A percentile compares a stretch with the other conserved stretches of the same genome.
Evolutionary conservation across 345 rosid genomes (phyloP).

Genomic region (Clausena lansium): DNA sequence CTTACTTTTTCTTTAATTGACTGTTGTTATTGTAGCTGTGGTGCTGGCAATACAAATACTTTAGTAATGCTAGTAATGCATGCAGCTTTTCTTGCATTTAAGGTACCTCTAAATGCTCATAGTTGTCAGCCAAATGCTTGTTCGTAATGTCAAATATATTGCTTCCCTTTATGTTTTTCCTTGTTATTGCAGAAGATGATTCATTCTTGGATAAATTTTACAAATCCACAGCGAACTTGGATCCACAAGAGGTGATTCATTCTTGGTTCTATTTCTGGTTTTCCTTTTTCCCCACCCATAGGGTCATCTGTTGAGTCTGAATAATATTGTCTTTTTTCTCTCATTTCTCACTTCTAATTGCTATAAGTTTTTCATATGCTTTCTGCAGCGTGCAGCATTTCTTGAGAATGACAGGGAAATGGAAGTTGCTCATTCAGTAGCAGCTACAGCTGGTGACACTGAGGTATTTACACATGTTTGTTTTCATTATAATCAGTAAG

Average conservation of each 20-base stretch:
- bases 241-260: conserved; percentile 52
- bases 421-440: conserved; percentile 90
- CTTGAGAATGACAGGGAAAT: conserved; percentile 79
- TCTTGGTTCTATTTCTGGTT: conserved; percentile 19
- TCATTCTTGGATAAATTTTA: conserved; percentile 81
- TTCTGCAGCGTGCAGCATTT: conserved; percentile 62
- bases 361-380: conserved; percentile 4
- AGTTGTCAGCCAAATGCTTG: neutral
- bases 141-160: neutral
- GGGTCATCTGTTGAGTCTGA: neutral
- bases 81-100: neutral
- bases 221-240: conserved; percentile 72
- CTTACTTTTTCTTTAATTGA: conserved; percentile 4
- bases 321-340: neutral
- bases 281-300: neutral
- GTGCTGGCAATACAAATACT: neutral
- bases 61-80: neutral
- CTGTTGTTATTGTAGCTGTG: neutral
- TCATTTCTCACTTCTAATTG: neutral
- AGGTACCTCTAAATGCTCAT: neutral
- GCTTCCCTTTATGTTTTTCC: neutral
- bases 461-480: conserved; percentile 33
- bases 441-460: conserved; percentile 87
- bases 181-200: conserved; percentile 52
- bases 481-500: neutral